Conservation (phyloP, 352 stramenopile species). For the Phytophthora europaea region DNA sequence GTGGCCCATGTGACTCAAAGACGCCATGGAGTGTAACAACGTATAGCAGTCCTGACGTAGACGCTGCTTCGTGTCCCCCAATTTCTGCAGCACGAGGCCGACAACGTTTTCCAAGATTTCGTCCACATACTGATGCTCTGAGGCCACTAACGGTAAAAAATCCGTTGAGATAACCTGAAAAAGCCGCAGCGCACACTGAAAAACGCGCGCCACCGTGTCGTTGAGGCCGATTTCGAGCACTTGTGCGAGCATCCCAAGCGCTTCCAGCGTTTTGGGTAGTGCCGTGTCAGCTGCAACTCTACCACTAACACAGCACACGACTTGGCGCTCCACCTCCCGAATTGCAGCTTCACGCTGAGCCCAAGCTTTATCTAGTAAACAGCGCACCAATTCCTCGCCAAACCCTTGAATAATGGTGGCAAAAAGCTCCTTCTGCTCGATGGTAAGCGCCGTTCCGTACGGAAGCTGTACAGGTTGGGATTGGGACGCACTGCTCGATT, state of each 20-base stretch:
- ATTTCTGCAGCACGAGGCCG: conserved; percentile 72
- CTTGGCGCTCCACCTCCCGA: conserved; percentile 77
- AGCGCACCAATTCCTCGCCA: conserved; percentile 79
- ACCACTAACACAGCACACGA: conserved; percentile 63
- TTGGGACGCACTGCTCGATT: conserved; percentile 23
- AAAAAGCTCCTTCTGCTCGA: conserved; percentile 66
- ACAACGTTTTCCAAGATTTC: conserved; percentile 74
- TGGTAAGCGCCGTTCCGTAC: conserved; percentile 76
- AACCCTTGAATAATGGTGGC: conserved; percentile 63
- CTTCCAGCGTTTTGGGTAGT: conserved; percentile 67
- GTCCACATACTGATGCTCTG: conserved; percentile 57
- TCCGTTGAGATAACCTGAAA: conserved; percentile 78
- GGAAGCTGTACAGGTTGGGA: conserved; percentile 59
- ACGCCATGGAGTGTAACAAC: conserved; percentile 70
- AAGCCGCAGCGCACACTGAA: conserved; percentile 78
- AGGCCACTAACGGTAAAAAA: conserved; percentile 70
- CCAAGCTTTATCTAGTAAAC: conserved; percentile 85
- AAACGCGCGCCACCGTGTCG: conserved; percentile 81
- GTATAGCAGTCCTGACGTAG: conserved; percentile 80
- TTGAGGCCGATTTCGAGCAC: conserved; percentile 77
- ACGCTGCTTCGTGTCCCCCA: conserved; percentile 82
- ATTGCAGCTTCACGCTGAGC: conserved; percentile 78
- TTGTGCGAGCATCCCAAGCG: conserved; percentile 63
- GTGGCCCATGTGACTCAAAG: conserved; percentile 67
- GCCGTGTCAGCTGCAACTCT: conserved; percentile 52